These are phyloP conservation scores for Rhizoctonia solani DNA, from an alignment of 1,284 basidiomycete genomes.

Conservation along the genomic window DNA sequence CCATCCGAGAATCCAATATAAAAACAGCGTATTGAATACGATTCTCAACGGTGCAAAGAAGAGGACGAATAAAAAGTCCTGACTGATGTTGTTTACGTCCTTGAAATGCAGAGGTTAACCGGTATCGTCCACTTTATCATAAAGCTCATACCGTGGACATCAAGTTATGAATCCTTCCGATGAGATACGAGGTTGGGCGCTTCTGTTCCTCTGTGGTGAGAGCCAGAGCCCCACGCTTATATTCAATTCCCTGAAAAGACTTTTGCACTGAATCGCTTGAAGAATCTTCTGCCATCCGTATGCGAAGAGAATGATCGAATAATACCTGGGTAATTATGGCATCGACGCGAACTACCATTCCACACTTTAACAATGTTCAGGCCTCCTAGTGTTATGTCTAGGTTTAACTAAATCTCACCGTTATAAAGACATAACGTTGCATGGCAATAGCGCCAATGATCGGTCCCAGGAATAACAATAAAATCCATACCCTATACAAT, in stretches of 20 bases:
- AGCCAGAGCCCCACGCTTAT: neutral
- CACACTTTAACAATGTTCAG: neutral
- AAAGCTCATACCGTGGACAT: conserved; percentile 32
- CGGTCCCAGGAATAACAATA: conserved; percentile 37
- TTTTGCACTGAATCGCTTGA: neutral
- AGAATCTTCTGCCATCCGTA: conserved; percentile 34
- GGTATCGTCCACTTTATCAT: neutral
- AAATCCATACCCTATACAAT: conserved; percentile 36
- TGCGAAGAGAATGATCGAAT: conserved; percentile 38
- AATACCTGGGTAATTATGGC: conserved; percentile 38
- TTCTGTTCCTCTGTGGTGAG: neutral
- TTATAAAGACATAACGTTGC: conserved; percentile 36
- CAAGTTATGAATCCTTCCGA: conserved; percentile 37
- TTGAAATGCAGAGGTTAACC: neutral
- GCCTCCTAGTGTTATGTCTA: neutral
- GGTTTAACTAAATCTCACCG: neutral
- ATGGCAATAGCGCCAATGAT: conserved; percentile 28
- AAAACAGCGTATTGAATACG: conserved; percentile 23
- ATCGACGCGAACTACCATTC: conserved; percentile 36
- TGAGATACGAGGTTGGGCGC: conserved; percentile 9
- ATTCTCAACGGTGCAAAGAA: conserved; percentile 31
- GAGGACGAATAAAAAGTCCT: conserved; percentile 36
- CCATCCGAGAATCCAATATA: conserved; percentile 37
- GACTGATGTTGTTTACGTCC: conserved; percentile 2
- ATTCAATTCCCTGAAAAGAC: too few relatives aligned